Evolutionary conservation across 2,329 filamentous ascomycete genomes (phyloP).

Genomic region (Ophioceras dolichostomum): DNA sequence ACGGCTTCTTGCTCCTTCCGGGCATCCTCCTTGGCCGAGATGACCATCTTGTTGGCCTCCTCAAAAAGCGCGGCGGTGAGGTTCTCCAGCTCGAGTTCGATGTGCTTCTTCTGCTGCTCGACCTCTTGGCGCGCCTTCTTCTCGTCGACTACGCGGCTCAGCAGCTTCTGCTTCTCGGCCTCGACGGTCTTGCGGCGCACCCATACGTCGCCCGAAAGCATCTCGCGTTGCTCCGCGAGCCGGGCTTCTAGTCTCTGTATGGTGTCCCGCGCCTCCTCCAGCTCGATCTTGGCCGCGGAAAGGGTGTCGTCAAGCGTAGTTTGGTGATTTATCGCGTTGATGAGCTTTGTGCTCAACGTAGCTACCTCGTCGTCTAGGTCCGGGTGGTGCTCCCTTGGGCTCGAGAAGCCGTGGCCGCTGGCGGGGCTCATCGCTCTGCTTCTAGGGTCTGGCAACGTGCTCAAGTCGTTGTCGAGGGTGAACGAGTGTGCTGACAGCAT

Average conservation of each 20-base stretch:
- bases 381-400: conserved; percentile 30
- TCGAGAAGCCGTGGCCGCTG: conserved; percentile 18
- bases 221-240: conserved; percentile 57
- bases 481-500: conserved; percentile 19
- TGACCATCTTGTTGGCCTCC: conserved; percentile 97
- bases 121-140: conserved; percentile 48
- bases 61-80: conserved; percentile 91
- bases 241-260: conserved; percentile 55
- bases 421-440: conserved; percentile 37
- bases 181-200: conserved; percentile 66
- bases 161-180: conserved; percentile 50
- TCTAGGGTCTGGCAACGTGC: conserved; percentile 55
- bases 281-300: conserved; percentile 68
- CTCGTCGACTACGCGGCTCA: conserved; percentile 51
- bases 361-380: conserved; percentile 66
- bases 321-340: conserved; percentile 95
- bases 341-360: conserved; percentile 84
- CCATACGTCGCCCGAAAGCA: conserved; percentile 63
- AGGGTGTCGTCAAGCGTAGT: conserved; percentile 83
- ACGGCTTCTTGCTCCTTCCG: conserved; percentile 71
- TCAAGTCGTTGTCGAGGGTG: conserved; percentile 48
- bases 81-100: conserved; percentile 84
- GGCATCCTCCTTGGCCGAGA: conserved; percentile 79
- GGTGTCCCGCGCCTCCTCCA: conserved; percentile 58
- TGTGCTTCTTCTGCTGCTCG: conserved; percentile 73